Evolutionary conservation across 2,329 filamentous ascomycete species (phyloP), one percentile per base, ranked within the genome.

Genomic region (Penicillium sp.): DNA sequence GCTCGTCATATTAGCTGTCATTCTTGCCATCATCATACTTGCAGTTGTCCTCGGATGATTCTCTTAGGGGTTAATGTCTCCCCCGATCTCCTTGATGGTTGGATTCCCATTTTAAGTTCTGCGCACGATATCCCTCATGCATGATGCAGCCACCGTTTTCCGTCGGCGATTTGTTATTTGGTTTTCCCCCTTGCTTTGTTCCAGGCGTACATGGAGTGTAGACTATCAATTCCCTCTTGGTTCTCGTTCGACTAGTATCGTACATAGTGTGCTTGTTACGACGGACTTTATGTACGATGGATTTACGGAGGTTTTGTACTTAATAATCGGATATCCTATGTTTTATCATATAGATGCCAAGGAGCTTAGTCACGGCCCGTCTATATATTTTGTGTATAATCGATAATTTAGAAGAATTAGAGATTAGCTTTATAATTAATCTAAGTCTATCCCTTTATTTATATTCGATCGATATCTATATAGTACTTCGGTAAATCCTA

Each of bases 1-100:
- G 60, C 67, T 98, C 56, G 67, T 98, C 34, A 90, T 98, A 43
- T 64, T 98, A 57, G 82, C 84, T 1, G 78, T 98, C 32, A 92
- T 98, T 42, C 65, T 96, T 55, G 84, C 87, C 3, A 87, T 98
- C 52, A 82, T 98, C 30, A 74, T 98, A 42, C 68, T 98, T 52
- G 93, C 92, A 10, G 84, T 90, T 35, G 80, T 88, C 35, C 61
- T 95, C 54, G 84, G 85, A 41, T 93, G 49, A 42, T 11, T 11
- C 30, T 57, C 70, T 32, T 35, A 37, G 27, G 18, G 16, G n/a
- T 33, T 34, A 37, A 33, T 45, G 37, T 30, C 39, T 39, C 39
- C 17, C 34, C 18, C 32, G 32, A n/a, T n/a, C 32, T 35, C 31
- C 36, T 29, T 33, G 30, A 34, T 41, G n/a, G 31, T 37, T 28